Evolutionary conservation across 2,329 filamentous ascomycete species (phyloP).

Genomic region (Clonostachys sp.): DNA sequence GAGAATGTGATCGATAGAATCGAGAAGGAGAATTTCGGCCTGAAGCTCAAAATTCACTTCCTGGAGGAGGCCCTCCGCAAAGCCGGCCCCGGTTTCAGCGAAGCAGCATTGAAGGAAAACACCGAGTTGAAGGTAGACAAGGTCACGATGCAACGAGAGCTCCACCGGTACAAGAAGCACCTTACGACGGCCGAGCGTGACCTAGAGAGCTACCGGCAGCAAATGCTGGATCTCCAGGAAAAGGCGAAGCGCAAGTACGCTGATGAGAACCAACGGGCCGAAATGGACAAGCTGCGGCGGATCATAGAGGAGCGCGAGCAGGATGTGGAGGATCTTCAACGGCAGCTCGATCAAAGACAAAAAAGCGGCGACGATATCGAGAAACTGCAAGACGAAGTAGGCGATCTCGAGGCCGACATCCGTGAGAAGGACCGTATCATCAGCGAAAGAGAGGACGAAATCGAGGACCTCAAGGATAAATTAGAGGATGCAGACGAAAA

Average conservation of each 20-base stretch:
- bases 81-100: slow-evolving; percentile 83
- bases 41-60: slow-evolving; percentile 97
- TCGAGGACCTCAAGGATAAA: slow-evolving; percentile 60
- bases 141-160: slow-evolving; percentile 82
- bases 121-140: slow-evolving; percentile 93
- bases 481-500: slow-evolving; percentile 51
- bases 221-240: slow-evolving; percentile 79
- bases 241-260: slow-evolving; percentile 72
- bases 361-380: slow-evolving; percentile 55
- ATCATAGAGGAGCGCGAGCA: slow-evolving; percentile 53
- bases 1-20: slow-evolving; percentile 94
- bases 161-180: slow-evolving; percentile 81
- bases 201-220: slow-evolving; percentile 75
- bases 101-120: slow-evolving; percentile 87
- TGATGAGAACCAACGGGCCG: slow-evolving; percentile 62
- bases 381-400: slow-evolving; percentile 68
- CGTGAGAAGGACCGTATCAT: slow-evolving; percentile 72
- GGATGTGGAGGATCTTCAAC: slow-evolving; percentile 56
- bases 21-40: slow-evolving; percentile 95
- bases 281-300: slow-evolving; percentile 53
- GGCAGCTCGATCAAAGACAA: slow-evolving; percentile 52
- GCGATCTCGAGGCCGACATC: slow-evolving; percentile 70
- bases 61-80: slow-evolving; percentile 87
- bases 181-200: slow-evolving; percentile 80
- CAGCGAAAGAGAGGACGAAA: slow-evolving; percentile 69